Conservation (phyloP, 371 early-diverging fungal species). For the Mucor plumbeus region DNA sequence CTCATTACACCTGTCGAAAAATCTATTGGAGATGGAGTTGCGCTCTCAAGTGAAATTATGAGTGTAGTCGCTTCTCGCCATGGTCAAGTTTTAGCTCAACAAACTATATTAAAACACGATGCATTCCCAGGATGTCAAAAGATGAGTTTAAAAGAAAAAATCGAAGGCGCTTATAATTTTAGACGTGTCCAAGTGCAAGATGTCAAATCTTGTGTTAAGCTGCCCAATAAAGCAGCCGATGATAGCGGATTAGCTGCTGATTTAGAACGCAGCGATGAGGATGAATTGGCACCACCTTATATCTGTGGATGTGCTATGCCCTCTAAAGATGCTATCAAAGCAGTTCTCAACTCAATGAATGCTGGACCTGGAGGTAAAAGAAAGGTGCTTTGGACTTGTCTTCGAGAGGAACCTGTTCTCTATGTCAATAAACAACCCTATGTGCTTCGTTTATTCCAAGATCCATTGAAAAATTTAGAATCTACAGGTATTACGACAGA, state of each 20-base stretch:
- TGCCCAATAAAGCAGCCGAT: slow-evolving; percentile 42
- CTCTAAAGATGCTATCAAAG: slow-evolving; percentile 62
- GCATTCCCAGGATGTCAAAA: slow-evolving; percentile 69
- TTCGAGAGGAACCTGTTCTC: slow-evolving; percentile 80
- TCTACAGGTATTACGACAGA: slow-evolving; percentile 74
- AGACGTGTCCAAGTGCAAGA: slow-evolving; percentile 44
- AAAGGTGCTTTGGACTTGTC: slow-evolving; percentile 68
- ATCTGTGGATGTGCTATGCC: slow-evolving; percentile 75
- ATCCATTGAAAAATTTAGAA: slow-evolving; percentile 69
- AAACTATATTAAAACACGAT: slow-evolving; percentile 64
- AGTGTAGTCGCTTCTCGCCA: slow-evolving; percentile 54
- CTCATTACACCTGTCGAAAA: slow-evolving; percentile 57
- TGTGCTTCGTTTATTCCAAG: slow-evolving; percentile 65
- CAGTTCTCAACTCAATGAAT: slow-evolving; percentile 49
- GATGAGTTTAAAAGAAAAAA: slow-evolving; percentile 57
- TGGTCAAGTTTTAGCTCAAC: slow-evolving; percentile 59
- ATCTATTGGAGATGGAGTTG: slow-evolving; percentile 60
- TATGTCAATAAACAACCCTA: slow-evolving; percentile 72
- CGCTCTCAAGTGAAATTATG: slow-evolving; percentile 59
- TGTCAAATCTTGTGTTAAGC: slow-evolving; percentile 30
- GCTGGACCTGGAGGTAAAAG: slow-evolving; percentile 60
- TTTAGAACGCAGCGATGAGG: slow-evolving; percentile 19
- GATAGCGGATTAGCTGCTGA: slow-evolving; percentile 34
- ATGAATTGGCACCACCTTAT: slow-evolving; percentile 34
- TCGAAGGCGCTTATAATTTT: slow-evolving; percentile 65